Percentiles rank a stretch among this genome's conserved stretches.
These are phyloP conservation scores for Fusarium hainanense DNA, from an alignment of 2,329 filamentous ascomycete species.

Conservation along the genomic window DNA sequence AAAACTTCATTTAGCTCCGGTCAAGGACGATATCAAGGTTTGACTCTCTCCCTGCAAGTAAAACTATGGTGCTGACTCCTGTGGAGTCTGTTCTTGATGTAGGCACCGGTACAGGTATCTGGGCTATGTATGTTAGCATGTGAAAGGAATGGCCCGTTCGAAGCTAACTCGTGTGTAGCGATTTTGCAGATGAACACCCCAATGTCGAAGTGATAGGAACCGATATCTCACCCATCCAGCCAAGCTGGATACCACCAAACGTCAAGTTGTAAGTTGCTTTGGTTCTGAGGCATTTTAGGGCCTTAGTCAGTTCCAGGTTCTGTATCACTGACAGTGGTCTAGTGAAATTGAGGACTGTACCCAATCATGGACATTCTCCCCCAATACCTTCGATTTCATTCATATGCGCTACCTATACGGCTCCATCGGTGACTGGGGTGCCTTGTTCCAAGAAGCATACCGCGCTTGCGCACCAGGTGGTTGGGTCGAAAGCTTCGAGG, in stretches of 20 bases:
- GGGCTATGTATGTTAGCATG: conserved; percentile 13
- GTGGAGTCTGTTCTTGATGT: conserved; percentile 21
- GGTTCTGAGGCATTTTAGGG: no score
- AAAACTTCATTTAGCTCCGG: conserved; percentile 21
- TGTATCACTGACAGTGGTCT: background rate
- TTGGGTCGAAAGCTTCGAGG: conserved; percentile 8
- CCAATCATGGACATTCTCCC: conserved; percentile 2
- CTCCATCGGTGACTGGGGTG: background rate
- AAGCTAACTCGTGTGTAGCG: background rate
- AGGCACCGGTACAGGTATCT: conserved; percentile 38
- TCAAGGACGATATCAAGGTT: conserved; percentile 20
- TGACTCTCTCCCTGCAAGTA: fast-evolving
- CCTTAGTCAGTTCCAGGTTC: no score
- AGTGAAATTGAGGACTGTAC: conserved; percentile 9
- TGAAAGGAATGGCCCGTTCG: fast-evolving
- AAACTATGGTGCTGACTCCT: background rate
- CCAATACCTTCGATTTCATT: background rate
- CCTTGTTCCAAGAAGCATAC: conserved; percentile 3
- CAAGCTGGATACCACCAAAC: conserved; percentile 20
- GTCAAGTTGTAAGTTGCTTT: background rate
- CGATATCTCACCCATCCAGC: conserved; percentile 26
- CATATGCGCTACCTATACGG: conserved; percentile 8
- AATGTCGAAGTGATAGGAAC: conserved; percentile 19
- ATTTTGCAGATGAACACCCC: conserved; percentile 27
- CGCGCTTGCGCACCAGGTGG: background rate